Evolutionary conservation across 2,329 filamentous ascomycete species (phyloP).

Genomic region (Chaetomiaceae sp.): DNA sequence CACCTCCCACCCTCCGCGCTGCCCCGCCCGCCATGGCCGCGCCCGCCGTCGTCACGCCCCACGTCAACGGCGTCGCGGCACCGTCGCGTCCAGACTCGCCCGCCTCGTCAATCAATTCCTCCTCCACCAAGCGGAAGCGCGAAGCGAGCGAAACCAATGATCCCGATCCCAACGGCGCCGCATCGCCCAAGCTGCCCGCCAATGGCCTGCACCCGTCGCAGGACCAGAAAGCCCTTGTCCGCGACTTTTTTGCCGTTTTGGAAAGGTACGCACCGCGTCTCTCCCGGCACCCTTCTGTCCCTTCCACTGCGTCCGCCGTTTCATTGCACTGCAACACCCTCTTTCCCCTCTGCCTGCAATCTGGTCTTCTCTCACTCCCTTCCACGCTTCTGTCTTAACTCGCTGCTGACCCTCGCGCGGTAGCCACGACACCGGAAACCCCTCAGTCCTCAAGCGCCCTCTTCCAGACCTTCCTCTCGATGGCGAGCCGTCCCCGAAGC

Average conservation of each 20-base stretch:
- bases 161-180: constrained; percentile 20
- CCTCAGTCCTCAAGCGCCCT: constrained; percentile 50
- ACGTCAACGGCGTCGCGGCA: constrained; percentile 28
- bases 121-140: constrained; percentile 52
- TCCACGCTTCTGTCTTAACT: no score
- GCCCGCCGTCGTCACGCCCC: constrained; percentile 26
- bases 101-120: constrained; percentile 25
- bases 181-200: constrained; percentile 26
- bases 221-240: constrained; percentile 34
- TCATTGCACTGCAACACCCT: constrained; percentile 6
- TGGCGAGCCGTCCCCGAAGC: constrained; percentile 52
- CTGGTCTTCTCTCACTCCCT: no score
- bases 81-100: constrained; percentile 26
- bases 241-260: constrained; percentile 38
- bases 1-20: constrained; percentile 1
- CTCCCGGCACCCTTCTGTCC: neutral
- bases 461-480: constrained; percentile 39
- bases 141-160: constrained; percentile 39
- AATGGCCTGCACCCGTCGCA: constrained; percentile 23
- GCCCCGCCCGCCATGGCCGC: constrained; percentile 28
- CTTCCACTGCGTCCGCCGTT: neutral
- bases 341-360: neutral
- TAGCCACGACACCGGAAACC: constrained; percentile 47
- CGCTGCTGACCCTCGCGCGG: constrained; percentile 19
- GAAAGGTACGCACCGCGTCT: constrained; percentile 33